A percentile compares a stretch with the other conserved stretches of the same genome.
Conservation (phyloP, 2,329 filamentous ascomycete genomes). For the Pyrenochaeta sp. region DNA sequence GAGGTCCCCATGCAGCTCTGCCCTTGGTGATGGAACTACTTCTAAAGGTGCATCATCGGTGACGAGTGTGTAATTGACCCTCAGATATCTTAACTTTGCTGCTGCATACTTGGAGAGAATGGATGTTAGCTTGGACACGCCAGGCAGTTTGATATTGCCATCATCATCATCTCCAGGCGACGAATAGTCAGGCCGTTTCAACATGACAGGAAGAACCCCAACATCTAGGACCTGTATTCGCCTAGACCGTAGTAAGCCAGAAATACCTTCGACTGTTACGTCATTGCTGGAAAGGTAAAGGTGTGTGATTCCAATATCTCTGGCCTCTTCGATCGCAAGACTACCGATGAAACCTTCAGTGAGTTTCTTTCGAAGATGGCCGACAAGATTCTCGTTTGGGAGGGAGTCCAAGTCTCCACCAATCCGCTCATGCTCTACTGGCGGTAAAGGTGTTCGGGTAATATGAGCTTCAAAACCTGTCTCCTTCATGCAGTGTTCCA, state of each 20-base stretch:
- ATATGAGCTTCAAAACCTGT: conserved; percentile 12
- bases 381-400: conserved; percentile 58
- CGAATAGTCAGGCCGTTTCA: conserved; percentile 23
- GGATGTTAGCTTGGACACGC: conserved; percentile 63
- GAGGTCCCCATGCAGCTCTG: conserved; percentile 35
- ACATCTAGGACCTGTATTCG: conserved; percentile 64
- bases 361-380: conserved; percentile 54
- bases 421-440: conserved; percentile 38
- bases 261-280: conserved; percentile 64
- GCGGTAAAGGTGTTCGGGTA: conserved; percentile 23
- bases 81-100: conserved; percentile 60
- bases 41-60: conserved; percentile 53
- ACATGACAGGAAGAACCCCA: conserved; percentile 53
- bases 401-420: conserved; percentile 41
- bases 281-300: conserved; percentile 65
- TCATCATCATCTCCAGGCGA: conserved; percentile 14
- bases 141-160: conserved; percentile 49
- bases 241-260: conserved; percentile 59
- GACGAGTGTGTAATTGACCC: conserved; percentile 63
- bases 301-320: conserved; percentile 65
- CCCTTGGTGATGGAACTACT: conserved; percentile 22
- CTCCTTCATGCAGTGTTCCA: conserved; percentile 59
- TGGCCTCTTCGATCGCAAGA: conserved; percentile 63
- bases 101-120: conserved; percentile 57
- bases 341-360: conserved; percentile 56